These are phyloP conservation scores for Noccaea bulbosa DNA, from an alignment of 345 rosid species.

Conservation along the genomic window DNA sequence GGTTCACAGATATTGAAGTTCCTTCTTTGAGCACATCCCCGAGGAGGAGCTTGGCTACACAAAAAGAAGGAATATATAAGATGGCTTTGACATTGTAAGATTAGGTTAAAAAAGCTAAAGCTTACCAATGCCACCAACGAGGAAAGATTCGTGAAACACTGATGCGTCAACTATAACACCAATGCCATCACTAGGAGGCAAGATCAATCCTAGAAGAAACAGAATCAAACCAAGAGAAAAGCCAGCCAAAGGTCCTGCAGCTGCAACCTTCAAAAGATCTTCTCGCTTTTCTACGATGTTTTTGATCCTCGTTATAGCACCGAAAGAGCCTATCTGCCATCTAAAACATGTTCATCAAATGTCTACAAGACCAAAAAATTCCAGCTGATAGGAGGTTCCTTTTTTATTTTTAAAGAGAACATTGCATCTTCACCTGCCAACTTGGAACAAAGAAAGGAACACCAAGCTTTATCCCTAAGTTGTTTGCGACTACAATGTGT, in stretches of 20 bases:
- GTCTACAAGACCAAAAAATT: conserved; percentile 18
- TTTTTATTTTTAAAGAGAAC: conserved; percentile 24
- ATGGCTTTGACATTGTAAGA: not conserved
- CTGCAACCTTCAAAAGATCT: conserved; percentile 87
- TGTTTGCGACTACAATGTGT: conserved; percentile 73
- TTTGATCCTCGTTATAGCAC: conserved; percentile 86
- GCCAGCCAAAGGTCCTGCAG: conserved; percentile 95
- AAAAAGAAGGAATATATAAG: not conserved
- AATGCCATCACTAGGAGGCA: conserved; percentile 88
- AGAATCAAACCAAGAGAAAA: conserved; percentile 79
- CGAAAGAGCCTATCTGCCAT: conserved; percentile 98
- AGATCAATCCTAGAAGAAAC: conserved; percentile 73
- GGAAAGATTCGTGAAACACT: conserved; percentile 92
- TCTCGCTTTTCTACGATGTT: conserved; percentile 85
- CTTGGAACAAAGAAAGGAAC: conserved; percentile 96
- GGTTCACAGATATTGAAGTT: conserved; percentile 79
- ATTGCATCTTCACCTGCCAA: conserved; percentile 77
- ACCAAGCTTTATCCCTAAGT: conserved; percentile 71
- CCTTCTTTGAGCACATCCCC: conserved; percentile 91
- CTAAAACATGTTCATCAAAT: conserved; percentile 48
- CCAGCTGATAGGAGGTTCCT: conserved; percentile 12
- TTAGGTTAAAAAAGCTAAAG: not conserved
- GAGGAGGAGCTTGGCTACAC: conserved; percentile 79
- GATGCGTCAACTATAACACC: conserved; percentile 88
- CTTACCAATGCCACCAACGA: conserved; percentile 89